Percentiles rank a stretch among this genome's conserved stretches.
Conservation (phyloP, 768 basidiomycete genomes). For the Termitomyces sp. region DNA sequence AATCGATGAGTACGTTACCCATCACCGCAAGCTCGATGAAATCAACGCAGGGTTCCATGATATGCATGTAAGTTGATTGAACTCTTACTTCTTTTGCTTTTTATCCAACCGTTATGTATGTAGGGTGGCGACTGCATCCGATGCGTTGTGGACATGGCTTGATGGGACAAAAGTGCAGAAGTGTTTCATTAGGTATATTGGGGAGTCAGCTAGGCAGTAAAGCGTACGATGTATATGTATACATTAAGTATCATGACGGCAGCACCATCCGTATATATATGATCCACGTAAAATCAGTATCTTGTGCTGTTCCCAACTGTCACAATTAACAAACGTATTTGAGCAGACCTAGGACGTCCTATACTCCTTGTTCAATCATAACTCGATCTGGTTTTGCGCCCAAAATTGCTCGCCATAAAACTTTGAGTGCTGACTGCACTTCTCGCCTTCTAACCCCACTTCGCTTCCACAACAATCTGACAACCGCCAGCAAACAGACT, state of each 20-base stretch:
- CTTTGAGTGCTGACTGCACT: conserved; percentile 57
- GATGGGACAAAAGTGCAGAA: conserved; percentile 11
- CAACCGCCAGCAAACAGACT: conserved; percentile 54
- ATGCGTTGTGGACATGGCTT: conserved; percentile 89
- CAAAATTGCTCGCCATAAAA: conserved; percentile 68
- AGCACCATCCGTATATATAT: conserved; percentile 1
- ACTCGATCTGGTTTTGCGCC: conserved; percentile 45
- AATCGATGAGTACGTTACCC: conserved; percentile 96
- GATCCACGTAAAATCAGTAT: conserved; percentile 7
- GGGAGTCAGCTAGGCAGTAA: background rate
- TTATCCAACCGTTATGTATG: too few species aligned
- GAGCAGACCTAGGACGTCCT: background rate
- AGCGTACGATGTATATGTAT: conserved; percentile 8
- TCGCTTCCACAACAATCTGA: conserved; percentile 60
- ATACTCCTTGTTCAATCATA: conserved; percentile 52
- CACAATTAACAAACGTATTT: background rate
- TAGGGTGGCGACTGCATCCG: conserved; percentile 89
- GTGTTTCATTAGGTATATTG: conserved; percentile 5
- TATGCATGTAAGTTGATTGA: conserved; percentile 79
- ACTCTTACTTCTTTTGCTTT: background rate
- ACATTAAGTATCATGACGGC: conserved; percentile 5
- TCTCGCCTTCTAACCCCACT: conserved; percentile 70
- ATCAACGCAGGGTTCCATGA: conserved; percentile 90
- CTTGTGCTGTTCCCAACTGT: background rate
- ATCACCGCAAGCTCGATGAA: conserved; percentile 66